These are phyloP conservation scores for Coniferiporia sulphurascens DNA, from an alignment of 1,284 basidiomycete genomes.

Conservation along the genomic window DNA sequence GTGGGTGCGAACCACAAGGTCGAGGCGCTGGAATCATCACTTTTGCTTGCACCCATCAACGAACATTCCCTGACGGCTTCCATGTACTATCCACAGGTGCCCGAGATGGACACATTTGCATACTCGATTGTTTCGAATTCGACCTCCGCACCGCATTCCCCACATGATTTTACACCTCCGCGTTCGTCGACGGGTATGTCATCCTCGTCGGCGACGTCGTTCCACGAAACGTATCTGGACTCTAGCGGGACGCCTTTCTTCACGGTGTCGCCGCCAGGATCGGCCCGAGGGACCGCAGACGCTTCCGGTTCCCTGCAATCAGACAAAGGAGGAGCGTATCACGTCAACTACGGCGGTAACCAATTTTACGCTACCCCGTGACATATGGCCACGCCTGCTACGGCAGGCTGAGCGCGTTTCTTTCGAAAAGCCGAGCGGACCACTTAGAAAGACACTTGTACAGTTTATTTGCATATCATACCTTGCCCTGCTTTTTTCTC, in stretches of 20 bases:
- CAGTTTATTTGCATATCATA: neutral
- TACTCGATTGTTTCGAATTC: slow-evolving; percentile 9
- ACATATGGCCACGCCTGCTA: neutral
- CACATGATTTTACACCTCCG: slow-evolving; percentile 17
- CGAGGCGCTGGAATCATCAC: slow-evolving; percentile 9
- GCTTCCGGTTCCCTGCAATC: neutral
- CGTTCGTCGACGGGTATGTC: slow-evolving; percentile 19
- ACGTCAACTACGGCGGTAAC: neutral
- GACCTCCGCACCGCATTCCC: slow-evolving; percentile 3
- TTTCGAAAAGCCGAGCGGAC: neutral
- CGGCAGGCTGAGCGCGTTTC: neutral
- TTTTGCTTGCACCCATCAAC: slow-evolving; percentile 6
- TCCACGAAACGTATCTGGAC: slow-evolving; percentile 12
- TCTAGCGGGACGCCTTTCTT: slow-evolving; percentile 2
- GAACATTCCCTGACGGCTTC: neutral
- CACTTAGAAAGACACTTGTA: neutral
- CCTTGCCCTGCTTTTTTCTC: no score
- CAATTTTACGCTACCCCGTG: slow-evolving; percentile 14
- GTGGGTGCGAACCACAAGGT: slow-evolving; percentile 6
- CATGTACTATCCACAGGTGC: neutral
- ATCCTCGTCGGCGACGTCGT: slow-evolving; percentile 8
- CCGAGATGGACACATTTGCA: slow-evolving; percentile 16
- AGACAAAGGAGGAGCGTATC: slow-evolving; percentile 9
- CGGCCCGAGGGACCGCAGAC: slow-evolving; percentile 9
- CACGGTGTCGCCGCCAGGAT: slow-evolving; percentile 13